Percentiles rank a stretch among this genome's conserved stretches.
phyloP scores from a whole-genome alignment of 1,284 basidiomycete genomes.

The Phellinidium pouzarii region DNA sequence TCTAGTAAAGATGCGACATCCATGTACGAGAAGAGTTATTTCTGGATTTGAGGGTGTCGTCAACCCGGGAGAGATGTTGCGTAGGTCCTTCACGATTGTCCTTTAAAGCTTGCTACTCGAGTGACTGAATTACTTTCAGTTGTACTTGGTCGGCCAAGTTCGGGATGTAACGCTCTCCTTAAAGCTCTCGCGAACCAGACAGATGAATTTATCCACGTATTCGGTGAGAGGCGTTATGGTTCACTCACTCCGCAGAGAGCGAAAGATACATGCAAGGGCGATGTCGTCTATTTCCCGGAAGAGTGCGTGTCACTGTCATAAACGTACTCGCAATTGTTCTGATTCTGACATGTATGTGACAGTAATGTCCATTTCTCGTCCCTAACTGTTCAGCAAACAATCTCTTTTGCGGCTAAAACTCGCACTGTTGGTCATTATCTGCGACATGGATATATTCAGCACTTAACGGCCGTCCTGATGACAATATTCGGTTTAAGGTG shows the following conservation, averaged over 20 bases:
- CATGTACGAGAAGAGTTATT: conserved; percentile 39
- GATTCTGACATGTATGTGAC: neutral
- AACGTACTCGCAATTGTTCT: neutral
- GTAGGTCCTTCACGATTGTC: conserved; percentile 27
- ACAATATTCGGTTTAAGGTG: conserved; percentile 73
- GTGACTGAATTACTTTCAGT: conserved; percentile 28
- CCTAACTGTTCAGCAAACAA: conserved; percentile 64
- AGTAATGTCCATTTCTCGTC: conserved; percentile 70
- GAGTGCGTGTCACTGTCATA: conserved; percentile 26
- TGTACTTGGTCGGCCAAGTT: conserved; percentile 58
- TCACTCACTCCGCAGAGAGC: conserved; percentile 52
- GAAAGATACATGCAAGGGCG: conserved; percentile 52
- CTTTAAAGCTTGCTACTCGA: neutral
- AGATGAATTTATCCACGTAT: conserved; percentile 49
- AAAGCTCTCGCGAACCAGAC: conserved; percentile 68
- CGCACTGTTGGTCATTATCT: conserved; percentile 45
- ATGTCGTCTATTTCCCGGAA: conserved; percentile 63
- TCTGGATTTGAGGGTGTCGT: conserved; percentile 44
- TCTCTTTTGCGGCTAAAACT: conserved; percentile 56
- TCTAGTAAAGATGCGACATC: conserved; percentile 27
- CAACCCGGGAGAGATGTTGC: conserved; percentile 55
- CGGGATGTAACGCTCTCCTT: conserved; percentile 71
- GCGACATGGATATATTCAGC: conserved; percentile 41
- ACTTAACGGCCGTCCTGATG: conserved; percentile 47
- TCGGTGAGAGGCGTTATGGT: conserved; percentile 65